These are phyloP conservation scores for Nakazawaea ambrosiae DNA, from an alignment of 805 yeast species.

Conservation along the genomic window DNA sequence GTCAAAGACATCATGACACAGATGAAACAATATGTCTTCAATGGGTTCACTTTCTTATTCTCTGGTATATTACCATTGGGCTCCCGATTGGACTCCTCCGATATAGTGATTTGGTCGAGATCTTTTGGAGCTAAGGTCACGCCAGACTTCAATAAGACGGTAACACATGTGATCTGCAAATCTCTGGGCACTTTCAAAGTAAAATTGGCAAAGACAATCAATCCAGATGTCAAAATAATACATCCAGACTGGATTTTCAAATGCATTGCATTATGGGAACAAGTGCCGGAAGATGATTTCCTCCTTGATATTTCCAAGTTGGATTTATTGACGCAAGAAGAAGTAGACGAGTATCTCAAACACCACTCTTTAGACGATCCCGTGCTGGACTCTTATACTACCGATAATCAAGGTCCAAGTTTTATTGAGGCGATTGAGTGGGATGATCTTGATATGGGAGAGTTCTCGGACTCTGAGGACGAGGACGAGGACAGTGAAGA, in stretches of 20 bases:
- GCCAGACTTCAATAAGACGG: slow-evolving; percentile 57
- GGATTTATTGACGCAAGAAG: slow-evolving; percentile 34
- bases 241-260: slow-evolving; percentile 90
- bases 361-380: slow-evolving; percentile 16
- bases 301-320: slow-evolving; percentile 44
- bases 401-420: slow-evolving; percentile 17
- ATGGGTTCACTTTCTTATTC: slow-evolving; percentile 64
- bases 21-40: slow-evolving; percentile 64
- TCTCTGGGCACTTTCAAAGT: slow-evolving; percentile 81
- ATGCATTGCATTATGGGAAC: slow-evolving; percentile 74
- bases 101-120: slow-evolving; percentile 85
- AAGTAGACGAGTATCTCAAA: slow-evolving; percentile 36
- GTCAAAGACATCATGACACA: slow-evolving; percentile 64
- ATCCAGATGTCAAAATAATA: slow-evolving; percentile 65
- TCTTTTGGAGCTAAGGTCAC: slow-evolving; percentile 88
- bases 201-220: slow-evolving; percentile 60
- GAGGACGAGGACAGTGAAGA: slow-evolving; percentile 26
- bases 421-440: slow-evolving; percentile 32
- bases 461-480: slow-evolving; percentile 39
- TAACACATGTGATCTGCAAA: slow-evolving; percentile 85
- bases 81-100: slow-evolving; percentile 62
- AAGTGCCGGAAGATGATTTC: slow-evolving; percentile 56
- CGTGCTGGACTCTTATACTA: slow-evolving; percentile 28
- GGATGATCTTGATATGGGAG: slow-evolving; percentile 48
- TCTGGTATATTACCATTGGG: slow-evolving; percentile 92